These are phyloP conservation scores for Musa beccarii DNA, from an alignment of 176 grass and related monocot genomes.

Conservation along the genomic window DNA sequence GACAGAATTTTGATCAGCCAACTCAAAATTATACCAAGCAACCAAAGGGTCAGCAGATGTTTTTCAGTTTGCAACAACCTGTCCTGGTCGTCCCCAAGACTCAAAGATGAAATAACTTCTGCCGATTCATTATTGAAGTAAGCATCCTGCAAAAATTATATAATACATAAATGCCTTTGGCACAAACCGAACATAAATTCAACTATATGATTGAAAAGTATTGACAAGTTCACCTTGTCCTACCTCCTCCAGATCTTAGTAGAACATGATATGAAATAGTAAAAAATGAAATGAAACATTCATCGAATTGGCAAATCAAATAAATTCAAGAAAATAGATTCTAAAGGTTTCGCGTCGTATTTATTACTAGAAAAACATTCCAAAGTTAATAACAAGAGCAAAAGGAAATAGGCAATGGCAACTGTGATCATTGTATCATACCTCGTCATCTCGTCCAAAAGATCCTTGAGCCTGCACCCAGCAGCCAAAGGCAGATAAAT, in stretches of 20 bases:
- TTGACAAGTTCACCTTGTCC: neutral
- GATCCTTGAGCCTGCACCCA: conserved; percentile 77
- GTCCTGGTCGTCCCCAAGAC: conserved; percentile 77
- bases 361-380: neutral
- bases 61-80: conserved; percentile 22
- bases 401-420: neutral
- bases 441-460: conserved; percentile 97
- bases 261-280: too few relatives aligned
- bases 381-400: neutral
- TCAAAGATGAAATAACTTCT: conserved; percentile 83
- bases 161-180: conserved; percentile 7
- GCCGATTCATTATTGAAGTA: conserved; percentile 97
- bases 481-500: conserved; percentile 16
- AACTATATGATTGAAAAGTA: neutral
- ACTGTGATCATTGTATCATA: conserved; percentile 14
- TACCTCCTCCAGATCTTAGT: too few relatives aligned
- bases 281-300: too few relatives aligned
- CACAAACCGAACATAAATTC: neutral
- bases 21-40: neutral
- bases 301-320: neutral
- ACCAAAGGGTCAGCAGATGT: too few relatives aligned
- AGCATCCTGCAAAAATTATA: conserved; percentile 55
- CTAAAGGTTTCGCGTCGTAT: too few relatives aligned
- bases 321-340: neutral
- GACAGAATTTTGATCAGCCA: conserved; percentile 30